Conservation (phyloP, 1,139 yeast genomes). For the Saccharomyces hybrid region DNA sequence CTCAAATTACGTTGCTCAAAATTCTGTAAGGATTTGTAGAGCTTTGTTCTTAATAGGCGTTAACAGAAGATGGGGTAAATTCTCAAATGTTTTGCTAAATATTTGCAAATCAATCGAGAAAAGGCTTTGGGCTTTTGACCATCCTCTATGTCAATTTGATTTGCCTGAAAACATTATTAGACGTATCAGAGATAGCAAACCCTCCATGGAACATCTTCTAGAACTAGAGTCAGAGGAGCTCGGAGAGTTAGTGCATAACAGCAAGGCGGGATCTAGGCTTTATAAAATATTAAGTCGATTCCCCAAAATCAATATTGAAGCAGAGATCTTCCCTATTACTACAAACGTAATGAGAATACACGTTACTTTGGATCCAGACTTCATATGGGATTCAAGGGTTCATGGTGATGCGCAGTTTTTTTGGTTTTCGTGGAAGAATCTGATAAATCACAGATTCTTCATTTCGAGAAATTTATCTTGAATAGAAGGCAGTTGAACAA, state of each 20-base stretch:
- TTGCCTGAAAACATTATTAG: constrained; percentile 60
- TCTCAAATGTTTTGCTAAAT: constrained; percentile 64
- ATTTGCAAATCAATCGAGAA: constrained; percentile 82
- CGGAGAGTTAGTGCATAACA: constrained; percentile 84
- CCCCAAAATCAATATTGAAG: constrained; percentile 64
- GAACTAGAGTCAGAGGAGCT: constrained; percentile 70
- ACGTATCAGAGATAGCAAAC: constrained; percentile 55
- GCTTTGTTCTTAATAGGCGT: constrained; percentile 82
- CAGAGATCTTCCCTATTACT: constrained; percentile 88
- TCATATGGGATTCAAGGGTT: constrained; percentile 69
- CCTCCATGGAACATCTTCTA: constrained; percentile 62
- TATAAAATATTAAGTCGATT: constrained; percentile 59
- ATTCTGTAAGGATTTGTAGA: constrained; percentile 84
- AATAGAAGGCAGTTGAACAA: constrained; percentile 49
- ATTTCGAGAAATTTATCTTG: constrained; percentile 72
- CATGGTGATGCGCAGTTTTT: constrained; percentile 85
- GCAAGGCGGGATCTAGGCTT: constrained; percentile 59
- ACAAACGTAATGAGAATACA: constrained; percentile 78
- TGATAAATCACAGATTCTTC: constrained; percentile 63
- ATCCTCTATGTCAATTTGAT: constrained; percentile 83
- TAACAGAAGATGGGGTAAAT: constrained; percentile 82
- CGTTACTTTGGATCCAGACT: constrained; percentile 62
- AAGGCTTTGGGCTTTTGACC: constrained; percentile 83
- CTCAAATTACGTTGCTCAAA: constrained; percentile 89
- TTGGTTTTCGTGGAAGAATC: constrained; percentile 87